Evolutionary conservation across 1,284 basidiomycete genomes (phyloP).

Genomic region (Heterobasidion annosum): DNA sequence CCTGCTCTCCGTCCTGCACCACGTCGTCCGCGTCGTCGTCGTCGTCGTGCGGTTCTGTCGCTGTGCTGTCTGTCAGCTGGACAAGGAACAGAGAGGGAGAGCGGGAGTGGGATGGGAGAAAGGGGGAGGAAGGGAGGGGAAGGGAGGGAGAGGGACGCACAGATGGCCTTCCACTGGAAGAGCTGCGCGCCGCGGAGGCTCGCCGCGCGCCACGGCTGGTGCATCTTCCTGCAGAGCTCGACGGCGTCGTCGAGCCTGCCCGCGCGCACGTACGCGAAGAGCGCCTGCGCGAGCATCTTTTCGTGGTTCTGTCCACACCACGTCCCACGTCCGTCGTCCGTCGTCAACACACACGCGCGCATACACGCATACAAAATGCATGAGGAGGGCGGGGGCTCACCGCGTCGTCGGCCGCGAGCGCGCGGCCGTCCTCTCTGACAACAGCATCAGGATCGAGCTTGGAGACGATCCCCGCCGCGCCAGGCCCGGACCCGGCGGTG

Average conservation of each 20-base stretch:
- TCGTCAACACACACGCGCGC: not conserved
- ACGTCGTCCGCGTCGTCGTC: not conserved
- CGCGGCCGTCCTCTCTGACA: slow-evolving; percentile 29
- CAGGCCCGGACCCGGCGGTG: slow-evolving; percentile 25
- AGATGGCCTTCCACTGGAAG: slow-evolving; percentile 66
- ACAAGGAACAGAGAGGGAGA: too few species aligned
- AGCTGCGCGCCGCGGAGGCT: slow-evolving; percentile 72
- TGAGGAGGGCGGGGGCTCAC: too few species aligned
- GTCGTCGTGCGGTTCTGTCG: not conserved
- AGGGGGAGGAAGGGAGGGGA: too few species aligned
- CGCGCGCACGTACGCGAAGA: slow-evolving; percentile 75
- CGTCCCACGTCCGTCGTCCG: not conserved
- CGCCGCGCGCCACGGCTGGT: slow-evolving; percentile 89
- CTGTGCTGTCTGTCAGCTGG: not conserved
- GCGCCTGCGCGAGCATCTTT: slow-evolving; percentile 60
- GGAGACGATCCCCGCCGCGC: slow-evolving; percentile 45
- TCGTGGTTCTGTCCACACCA: slow-evolving; percentile 54
- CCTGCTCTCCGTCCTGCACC: slow-evolving; percentile 23
- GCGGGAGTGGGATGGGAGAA: too few species aligned
- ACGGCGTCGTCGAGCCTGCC: slow-evolving; percentile 81
- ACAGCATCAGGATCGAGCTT: slow-evolving; percentile 72
- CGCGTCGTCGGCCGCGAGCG: slow-evolving; percentile 63
- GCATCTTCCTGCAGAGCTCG: slow-evolving; percentile 73
- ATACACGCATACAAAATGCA: too few species aligned
- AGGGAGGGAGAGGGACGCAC: slow-evolving; percentile 25